Evolutionary conservation across 371 early-diverging fungal genomes (phyloP).

Genomic region (Rhizopus stolonifer): DNA sequence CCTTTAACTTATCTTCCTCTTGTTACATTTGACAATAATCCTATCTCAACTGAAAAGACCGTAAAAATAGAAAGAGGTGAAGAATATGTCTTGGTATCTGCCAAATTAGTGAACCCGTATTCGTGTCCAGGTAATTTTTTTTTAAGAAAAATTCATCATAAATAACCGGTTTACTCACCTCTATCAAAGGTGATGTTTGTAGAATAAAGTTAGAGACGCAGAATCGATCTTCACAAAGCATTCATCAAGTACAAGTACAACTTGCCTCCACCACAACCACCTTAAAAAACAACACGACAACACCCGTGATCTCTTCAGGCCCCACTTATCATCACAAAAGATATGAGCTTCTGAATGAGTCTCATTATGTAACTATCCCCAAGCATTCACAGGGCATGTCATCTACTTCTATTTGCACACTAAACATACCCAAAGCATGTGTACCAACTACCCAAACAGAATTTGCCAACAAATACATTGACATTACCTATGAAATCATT

Average conservation of each 20-base stretch:
- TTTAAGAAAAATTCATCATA: too few species aligned
- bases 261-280: constrained; percentile 30
- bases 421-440: constrained; percentile 34
- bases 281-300: constrained; percentile 4
- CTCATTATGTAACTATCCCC: constrained; percentile 29
- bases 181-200: constrained; percentile 40
- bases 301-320: constrained; percentile 9
- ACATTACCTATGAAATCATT: constrained; percentile 34
- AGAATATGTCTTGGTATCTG: constrained; percentile 26
- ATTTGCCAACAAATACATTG: constrained; percentile 23
- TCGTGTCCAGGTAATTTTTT: constrained; percentile 44
- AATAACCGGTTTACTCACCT: too few species aligned
- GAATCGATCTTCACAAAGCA: constrained; percentile 36
- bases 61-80: constrained; percentile 15
- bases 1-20: constrained; percentile 41
- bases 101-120: constrained; percentile 35
- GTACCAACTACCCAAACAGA: constrained; percentile 37
- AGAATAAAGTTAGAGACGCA: constrained; percentile 33
- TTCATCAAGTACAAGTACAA: constrained; percentile 35
- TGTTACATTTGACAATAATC: constrained; percentile 16
- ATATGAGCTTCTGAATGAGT: constrained; percentile 32
- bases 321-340: constrained; percentile 27
- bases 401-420: constrained; percentile 29
- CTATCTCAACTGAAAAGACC: constrained; percentile 6
- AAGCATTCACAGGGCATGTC: constrained; percentile 13